A percentile compares a stretch with the other conserved stretches of the same genome.
Evolutionary conservation across 768 basidiomycete species (phyloP).

Genomic region (Lyophyllum semitale): DNA sequence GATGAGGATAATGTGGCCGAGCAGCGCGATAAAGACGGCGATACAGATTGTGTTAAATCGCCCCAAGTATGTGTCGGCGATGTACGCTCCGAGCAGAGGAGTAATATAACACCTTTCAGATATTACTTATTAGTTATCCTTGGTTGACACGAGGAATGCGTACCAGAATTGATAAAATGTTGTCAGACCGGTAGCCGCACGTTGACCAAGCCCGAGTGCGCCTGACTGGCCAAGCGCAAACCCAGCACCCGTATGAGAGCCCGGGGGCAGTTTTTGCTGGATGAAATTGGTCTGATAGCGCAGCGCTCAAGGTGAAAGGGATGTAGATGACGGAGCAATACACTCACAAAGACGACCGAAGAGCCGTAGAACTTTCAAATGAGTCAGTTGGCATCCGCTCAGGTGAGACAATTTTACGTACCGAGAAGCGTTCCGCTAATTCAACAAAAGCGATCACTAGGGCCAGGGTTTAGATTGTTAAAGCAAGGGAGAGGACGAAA

Average conservation of each 20-base stretch:
- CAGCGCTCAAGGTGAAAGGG: background rate
- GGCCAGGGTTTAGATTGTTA: background rate
- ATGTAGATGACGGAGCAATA: background rate
- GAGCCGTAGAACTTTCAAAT: conserved; percentile 42
- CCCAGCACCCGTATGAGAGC: conserved; percentile 67
- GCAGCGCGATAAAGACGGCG: conserved; percentile 57
- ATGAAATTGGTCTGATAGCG: conserved; percentile 66
- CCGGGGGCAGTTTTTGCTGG: conserved; percentile 65
- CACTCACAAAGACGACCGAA: conserved; percentile 50
- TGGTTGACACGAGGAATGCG: conserved; percentile 4
- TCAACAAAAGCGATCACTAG: conserved; percentile 69
- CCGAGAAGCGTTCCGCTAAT: conserved; percentile 75
- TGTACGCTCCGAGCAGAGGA: conserved; percentile 69
- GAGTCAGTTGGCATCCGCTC: background rate
- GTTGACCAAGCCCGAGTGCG: conserved; percentile 68
- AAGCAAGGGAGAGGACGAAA: background rate
- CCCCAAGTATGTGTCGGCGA: conserved; percentile 73
- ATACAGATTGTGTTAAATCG: conserved; percentile 74
- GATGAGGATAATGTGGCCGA: conserved; percentile 70
- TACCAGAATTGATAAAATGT: conserved; percentile 77
- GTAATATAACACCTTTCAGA: conserved; percentile 58
- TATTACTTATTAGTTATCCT: background rate
- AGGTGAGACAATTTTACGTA: conserved; percentile 24
- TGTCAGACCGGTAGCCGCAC: conserved; percentile 68
- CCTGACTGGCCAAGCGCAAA: conserved; percentile 59